Conservation (phyloP, 139 green algal species). For the Chlorella sorokiniana region DNA sequence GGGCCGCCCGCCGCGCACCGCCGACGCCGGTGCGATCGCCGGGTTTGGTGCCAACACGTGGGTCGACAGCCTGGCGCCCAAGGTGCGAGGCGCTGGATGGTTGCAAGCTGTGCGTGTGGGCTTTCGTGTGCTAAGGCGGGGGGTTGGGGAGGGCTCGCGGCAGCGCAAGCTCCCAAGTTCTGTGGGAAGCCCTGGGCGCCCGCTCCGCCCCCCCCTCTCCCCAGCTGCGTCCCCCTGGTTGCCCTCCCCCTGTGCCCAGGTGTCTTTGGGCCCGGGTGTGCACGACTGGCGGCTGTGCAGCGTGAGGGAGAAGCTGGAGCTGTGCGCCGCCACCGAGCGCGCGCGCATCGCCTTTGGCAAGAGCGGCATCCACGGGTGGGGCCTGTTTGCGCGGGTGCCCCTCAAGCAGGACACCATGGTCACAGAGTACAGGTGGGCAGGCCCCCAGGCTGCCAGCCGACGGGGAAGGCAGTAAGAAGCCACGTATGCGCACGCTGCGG, state of each 20-base stretch:
- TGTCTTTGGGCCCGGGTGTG: slow-evolving; percentile 13
- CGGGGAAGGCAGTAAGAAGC: too few relatives aligned
- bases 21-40: slow-evolving; percentile 2
- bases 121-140: neutral
- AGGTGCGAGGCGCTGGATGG: neutral
- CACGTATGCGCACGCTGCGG: too few relatives aligned
- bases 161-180: neutral
- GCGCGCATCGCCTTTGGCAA: slow-evolving; percentile 85
- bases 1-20: neutral
- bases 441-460: too few relatives aligned
- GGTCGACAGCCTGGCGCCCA: slow-evolving; percentile 12
- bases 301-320: slow-evolving; percentile 41
- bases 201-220: neutral
- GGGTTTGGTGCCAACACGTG: neutral
- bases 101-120: neutral
- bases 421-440: slow-evolving; percentile 83
- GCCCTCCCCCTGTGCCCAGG: neutral
- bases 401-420: slow-evolving; percentile 85
- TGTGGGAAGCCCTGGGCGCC: neutral
- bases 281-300: neutral
- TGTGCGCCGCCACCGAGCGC: slow-evolving; percentile 56
- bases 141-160: too few relatives aligned
- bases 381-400: slow-evolving; percentile 74
- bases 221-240: neutral
- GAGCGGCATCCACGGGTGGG: slow-evolving; percentile 88